A percentile compares a stretch with the other conserved stretches of the same genome.
phyloP scores from a whole-genome alignment of 345 rosid species.

The Gossypium herbaceum region DNA sequence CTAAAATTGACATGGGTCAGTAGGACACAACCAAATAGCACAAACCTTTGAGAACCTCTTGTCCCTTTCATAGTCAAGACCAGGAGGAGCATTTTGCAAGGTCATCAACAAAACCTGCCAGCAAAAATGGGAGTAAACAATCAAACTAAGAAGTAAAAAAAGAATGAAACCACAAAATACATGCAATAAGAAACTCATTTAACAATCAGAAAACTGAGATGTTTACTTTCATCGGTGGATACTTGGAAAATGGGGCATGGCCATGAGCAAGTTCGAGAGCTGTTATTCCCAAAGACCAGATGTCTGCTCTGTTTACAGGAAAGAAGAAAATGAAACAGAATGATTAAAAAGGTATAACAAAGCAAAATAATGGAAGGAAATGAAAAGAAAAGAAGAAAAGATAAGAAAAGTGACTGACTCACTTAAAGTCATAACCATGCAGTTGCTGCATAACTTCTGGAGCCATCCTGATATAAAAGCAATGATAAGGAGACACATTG shows the following conservation, averaged over 20 bases:
- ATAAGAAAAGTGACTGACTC: slow-evolving; percentile 31
- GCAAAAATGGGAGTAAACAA: slow-evolving; percentile 11
- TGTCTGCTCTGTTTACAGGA: slow-evolving; percentile 75
- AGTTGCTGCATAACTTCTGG: slow-evolving; percentile 99
- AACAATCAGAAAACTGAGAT: slow-evolving; percentile 19
- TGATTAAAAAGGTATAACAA: slow-evolving; percentile 10
- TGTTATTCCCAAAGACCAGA: slow-evolving; percentile 98
- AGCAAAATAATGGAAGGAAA: slow-evolving; percentile 10
- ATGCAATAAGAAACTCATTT: slow-evolving; percentile 15
- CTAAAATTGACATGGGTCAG: slow-evolving; percentile 18
- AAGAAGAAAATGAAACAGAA: background rate
- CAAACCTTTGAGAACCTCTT: slow-evolving; percentile 87
- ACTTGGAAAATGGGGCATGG: slow-evolving; percentile 97
- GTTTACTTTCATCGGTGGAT: slow-evolving; percentile 96
- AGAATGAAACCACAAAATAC: background rate
- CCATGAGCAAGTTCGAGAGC: slow-evolving; percentile 99
- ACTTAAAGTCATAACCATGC: slow-evolving; percentile 99
- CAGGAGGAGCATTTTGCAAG: slow-evolving; percentile 98
- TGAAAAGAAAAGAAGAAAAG: background rate
- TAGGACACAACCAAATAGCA: slow-evolving; percentile 14
- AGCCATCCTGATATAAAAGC: slow-evolving; percentile 78
- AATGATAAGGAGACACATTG: background rate
- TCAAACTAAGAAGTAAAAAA: slow-evolving; percentile 17
- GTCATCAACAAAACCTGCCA: slow-evolving; percentile 95
- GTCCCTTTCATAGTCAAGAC: slow-evolving; percentile 97